Evolutionary conservation across 169 alveolate species (phyloP).

Genomic region (Plasmodium vivax): DNA sequence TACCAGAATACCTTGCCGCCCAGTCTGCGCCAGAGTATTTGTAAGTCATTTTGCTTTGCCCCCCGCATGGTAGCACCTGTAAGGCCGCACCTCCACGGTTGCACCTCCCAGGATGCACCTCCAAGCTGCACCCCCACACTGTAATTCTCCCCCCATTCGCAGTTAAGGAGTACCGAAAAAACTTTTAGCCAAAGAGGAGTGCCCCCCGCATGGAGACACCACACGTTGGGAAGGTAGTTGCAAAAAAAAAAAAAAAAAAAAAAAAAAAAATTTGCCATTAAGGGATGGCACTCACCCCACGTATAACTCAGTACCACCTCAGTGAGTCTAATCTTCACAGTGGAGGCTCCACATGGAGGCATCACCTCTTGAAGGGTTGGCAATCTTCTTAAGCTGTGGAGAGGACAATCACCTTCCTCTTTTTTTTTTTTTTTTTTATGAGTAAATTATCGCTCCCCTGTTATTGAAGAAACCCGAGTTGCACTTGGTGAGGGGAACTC

Average conservation of each 20-base stretch:
- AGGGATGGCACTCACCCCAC: not conserved
- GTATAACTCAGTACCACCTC: not conserved
- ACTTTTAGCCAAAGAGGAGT: not conserved
- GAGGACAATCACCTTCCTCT: not conserved
- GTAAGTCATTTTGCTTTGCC: not conserved
- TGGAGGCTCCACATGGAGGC: not conserved
- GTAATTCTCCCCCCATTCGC: not conserved
- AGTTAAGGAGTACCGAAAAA: slow-evolving; percentile 59
- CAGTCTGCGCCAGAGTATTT: slow-evolving; percentile 25
- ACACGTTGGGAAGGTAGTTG: not conserved
- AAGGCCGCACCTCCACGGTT: not conserved
- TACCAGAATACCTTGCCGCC: slow-evolving; percentile 56
- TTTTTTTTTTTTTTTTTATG: not conserved
- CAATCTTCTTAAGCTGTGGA: not conserved
- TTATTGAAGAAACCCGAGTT: slow-evolving; percentile 53
- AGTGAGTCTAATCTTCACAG: not conserved
- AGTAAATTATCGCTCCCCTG: slow-evolving; percentile 5
- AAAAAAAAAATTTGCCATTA: not conserved
- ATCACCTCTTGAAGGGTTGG: not conserved
- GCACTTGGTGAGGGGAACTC: not conserved
- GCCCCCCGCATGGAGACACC: not conserved
- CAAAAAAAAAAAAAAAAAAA: not conserved
- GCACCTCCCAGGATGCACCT: not conserved
- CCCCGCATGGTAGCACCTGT: not conserved
- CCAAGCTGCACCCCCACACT: not conserved